Evolutionary conservation across 2,329 filamentous ascomycete genomes (phyloP).

Genomic region (Rosellinia necatrix): DNA sequence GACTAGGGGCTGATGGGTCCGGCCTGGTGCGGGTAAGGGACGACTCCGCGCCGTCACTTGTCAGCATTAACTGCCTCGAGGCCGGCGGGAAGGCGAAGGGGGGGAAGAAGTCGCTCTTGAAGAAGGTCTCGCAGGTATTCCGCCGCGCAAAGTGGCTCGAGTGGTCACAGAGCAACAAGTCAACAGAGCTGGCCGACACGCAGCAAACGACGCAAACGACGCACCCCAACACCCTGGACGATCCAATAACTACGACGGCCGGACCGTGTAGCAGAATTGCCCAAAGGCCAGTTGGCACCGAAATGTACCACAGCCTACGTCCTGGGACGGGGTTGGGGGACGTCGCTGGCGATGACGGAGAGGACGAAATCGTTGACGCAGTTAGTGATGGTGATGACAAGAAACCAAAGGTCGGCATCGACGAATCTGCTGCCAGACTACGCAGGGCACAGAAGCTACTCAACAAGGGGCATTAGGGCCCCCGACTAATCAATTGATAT

Average conservation of each 20-base stretch:
- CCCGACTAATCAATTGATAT: background rate
- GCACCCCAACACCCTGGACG: background rate
- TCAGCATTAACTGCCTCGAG: background rate
- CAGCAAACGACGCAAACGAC: background rate
- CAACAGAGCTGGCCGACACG: background rate
- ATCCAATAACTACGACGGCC: background rate
- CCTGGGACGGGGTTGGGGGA: background rate
- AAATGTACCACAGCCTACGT: conserved; percentile 25
- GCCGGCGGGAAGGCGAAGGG: background rate
- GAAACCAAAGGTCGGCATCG: conserved; percentile 16
- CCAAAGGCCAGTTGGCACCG: conserved; percentile 3
- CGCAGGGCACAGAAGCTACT: conserved; percentile 22
- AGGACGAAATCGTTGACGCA: background rate
- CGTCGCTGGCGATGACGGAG: background rate
- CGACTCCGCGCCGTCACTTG: conserved; percentile 9
- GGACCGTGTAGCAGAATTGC: background rate
- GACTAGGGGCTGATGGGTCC: conserved; percentile 18
- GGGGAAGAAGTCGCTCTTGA: conserved; percentile 8
- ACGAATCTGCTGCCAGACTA: conserved; percentile 15
- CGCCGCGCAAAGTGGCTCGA: background rate
- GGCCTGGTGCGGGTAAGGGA: conserved; percentile 20
- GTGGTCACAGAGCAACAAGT: background rate
- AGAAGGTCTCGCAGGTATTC: conserved; percentile 10
- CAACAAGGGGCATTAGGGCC: background rate
- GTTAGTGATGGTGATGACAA: conserved; percentile 19